phyloP scores from a whole-genome alignment of 176 grass and related monocot genomes.

The Ampelocalamus luodianensis region DNA sequence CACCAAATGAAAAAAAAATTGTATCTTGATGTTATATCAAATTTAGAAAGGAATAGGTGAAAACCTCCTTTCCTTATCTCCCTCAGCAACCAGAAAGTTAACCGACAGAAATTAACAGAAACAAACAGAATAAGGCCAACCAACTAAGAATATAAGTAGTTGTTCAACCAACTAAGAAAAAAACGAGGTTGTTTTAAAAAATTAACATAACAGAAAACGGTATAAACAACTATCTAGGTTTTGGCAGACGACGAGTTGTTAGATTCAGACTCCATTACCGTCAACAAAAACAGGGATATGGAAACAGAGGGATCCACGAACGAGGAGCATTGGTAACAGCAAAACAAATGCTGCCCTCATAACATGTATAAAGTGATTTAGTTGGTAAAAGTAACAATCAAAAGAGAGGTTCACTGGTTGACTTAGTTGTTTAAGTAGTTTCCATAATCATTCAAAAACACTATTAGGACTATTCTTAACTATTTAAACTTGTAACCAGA shows the following conservation, averaged over 20 bases:
- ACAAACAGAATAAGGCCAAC: background rate
- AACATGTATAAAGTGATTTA: background rate
- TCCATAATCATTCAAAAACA: background rate
- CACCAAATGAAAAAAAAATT: too few species aligned
- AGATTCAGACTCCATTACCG: background rate
- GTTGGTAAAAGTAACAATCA: background rate
- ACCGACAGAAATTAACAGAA: background rate
- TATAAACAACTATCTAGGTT: background rate
- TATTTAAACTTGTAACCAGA: conserved; percentile 2
- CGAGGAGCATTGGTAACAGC: background rate
- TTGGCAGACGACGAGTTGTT: background rate
- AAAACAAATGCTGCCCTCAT: background rate
- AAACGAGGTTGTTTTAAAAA: background rate
- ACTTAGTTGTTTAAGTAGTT: conserved; percentile 10
- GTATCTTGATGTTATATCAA: background rate
- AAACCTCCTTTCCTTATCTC: background rate
- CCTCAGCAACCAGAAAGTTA: background rate
- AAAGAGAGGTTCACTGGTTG: background rate
- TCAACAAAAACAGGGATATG: conserved; percentile 7
- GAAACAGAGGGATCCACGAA: background rate
- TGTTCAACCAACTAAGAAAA: background rate
- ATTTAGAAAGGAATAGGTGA: background rate
- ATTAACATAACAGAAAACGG: background rate
- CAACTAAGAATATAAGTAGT: background rate
- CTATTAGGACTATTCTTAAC: background rate